Base-by-base conservation (phyloP, 495 filamentous ascomycete genomes). In the Penicillium roqueforti region DNA sequence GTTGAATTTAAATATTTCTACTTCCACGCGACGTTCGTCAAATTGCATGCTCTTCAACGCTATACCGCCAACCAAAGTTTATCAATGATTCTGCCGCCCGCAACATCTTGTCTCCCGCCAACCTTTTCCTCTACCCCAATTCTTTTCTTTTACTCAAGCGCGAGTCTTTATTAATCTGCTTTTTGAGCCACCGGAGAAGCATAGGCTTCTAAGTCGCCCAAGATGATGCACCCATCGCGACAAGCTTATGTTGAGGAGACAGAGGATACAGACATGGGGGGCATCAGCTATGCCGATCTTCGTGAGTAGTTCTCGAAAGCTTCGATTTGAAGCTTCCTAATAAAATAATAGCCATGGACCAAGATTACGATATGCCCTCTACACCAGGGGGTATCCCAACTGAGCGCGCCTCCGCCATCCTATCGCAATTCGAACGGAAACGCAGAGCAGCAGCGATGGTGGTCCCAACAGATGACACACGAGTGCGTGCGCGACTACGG, bases 231-330 rank as follows among this genome's bases (percentile, higher is more conserved):
- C 75, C 93, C 93, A 36, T 81, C 93, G 60, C 80, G 93, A 59
- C 87, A 92, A 68, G 92, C 93, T n/a, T 96, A 95, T 72, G 90
- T 97, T 56, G 93, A 97, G 77, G 93, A 96, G 61, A 84, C 76
- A 19, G 82, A 82, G 75, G 80, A 84, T 62, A 72, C 74, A 39
- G 78, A 86, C 61, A 87, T 82, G 75, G 85, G 85, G 75, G 85
- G 85, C 43, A 84, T 97, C 60, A 83, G 86, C 61, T 75, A 95
- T 11, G 86, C 87, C 45, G 85, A 89, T 58, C 73, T 97, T 53
- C 92, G 87, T 91, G 77, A 75, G 86, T 79, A 14, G 28, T 20
- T 16, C 44, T 41, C 45, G 14, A 34, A 32, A 16, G 8, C 28
- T 28, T n/a, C 28, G 10, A 13, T 1, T 1, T 20, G 13, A 6